Conservation (phyloP, 2,329 filamentous ascomycete species). For the Lachnellula hyalina region DNA sequence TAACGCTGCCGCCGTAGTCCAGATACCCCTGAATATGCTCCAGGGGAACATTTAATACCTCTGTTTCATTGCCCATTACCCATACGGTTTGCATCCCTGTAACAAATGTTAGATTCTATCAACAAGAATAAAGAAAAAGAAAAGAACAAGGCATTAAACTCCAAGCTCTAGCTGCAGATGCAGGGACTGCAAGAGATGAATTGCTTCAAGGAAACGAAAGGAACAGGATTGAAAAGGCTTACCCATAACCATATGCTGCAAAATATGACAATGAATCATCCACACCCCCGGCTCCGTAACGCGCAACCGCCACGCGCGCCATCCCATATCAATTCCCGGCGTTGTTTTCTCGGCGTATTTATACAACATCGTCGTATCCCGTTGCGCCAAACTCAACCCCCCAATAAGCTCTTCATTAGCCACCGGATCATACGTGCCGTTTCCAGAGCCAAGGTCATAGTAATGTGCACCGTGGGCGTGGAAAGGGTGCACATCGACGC, state of each 20-base stretch:
- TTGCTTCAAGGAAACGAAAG: too few species aligned
- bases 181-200: not conserved
- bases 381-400: constrained; percentile 14
- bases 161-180: constrained; percentile 27
- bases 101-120: too few species aligned
- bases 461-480: constrained; percentile 42
- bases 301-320: constrained; percentile 45
- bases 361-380: constrained; percentile 42
- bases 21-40: constrained; percentile 30
- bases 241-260: constrained; percentile 45
- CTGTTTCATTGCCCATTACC: constrained; percentile 31
- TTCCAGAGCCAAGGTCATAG: constrained; percentile 41
- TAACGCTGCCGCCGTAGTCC: constrained; percentile 28
- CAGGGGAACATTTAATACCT: constrained; percentile 20
- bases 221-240: constrained; percentile 2
- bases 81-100: constrained; percentile 15
- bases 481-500: constrained; percentile 40
- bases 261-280: constrained; percentile 47
- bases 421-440: constrained; percentile 38
- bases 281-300: constrained; percentile 43
- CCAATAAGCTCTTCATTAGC: constrained; percentile 32
- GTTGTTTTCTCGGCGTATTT: constrained; percentile 35
- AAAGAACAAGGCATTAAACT: not conserved
- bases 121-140: not conserved
- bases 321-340: constrained; percentile 36